These are phyloP conservation scores for Penicillium sp. DNA, from an alignment of 2,329 filamentous ascomycete species.

Conservation along the genomic window DNA sequence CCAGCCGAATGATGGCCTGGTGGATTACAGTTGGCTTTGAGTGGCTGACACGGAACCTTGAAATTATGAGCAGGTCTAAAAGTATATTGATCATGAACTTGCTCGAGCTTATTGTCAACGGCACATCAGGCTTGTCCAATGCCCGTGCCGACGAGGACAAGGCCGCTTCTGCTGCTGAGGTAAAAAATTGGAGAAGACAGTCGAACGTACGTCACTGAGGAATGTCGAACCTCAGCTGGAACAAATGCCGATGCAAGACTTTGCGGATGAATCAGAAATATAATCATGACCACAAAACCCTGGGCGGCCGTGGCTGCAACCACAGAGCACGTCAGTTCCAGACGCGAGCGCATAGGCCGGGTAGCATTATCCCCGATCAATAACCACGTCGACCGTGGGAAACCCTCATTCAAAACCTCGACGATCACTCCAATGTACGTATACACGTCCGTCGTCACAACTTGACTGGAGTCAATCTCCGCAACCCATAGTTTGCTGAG, in stretches of 20 bases:
- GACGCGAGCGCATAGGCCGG: constrained; percentile 46
- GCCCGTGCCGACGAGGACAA: constrained; percentile 58
- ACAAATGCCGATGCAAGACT: constrained; percentile 59
- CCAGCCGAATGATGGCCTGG: constrained; percentile 59
- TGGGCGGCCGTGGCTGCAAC: constrained; percentile 51
- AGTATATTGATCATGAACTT: constrained; percentile 63
- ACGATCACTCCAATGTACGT: constrained; percentile 63
- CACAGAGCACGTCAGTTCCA: constrained; percentile 57
- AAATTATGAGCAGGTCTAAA: constrained; percentile 61
- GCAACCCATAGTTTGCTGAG: constrained; percentile 64
- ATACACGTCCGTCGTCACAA: constrained; percentile 60
- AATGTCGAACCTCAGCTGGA: constrained; percentile 51
- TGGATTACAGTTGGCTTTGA: constrained; percentile 55
- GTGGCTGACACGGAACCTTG: constrained; percentile 55
- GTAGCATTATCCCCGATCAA: constrained; percentile 61
- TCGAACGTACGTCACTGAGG: constrained; percentile 58
- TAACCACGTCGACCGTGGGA: constrained; percentile 62
- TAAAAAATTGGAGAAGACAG: constrained; percentile 59
- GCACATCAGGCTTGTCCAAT: constrained; percentile 63
- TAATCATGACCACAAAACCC: constrained; percentile 55
- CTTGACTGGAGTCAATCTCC: constrained; percentile 56
- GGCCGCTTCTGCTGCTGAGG: constrained; percentile 57
- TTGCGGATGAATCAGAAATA: constrained; percentile 52
- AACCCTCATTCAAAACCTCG: constrained; percentile 67
- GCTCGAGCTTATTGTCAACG: constrained; percentile 57